Evolutionary conservation across 208 protist species (phyloP), one percentile per base, ranked within the genome.

Genomic region (Naegleria lovaniensis): DNA sequence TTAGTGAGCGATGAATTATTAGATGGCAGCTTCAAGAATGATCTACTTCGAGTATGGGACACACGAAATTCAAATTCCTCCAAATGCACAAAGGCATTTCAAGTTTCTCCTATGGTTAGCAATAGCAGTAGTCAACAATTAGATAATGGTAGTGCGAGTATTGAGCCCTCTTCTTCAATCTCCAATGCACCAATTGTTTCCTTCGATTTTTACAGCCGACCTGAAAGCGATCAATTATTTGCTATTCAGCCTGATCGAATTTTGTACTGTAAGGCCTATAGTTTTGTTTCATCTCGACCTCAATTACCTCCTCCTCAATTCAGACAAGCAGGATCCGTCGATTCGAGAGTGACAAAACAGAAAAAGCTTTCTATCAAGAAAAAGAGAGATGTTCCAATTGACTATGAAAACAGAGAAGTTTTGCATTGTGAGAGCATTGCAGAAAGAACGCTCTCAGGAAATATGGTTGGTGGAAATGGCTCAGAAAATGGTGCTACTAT

Each of bases 161-260:
- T n/a, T 16, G 13, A n/a, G 25, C 15, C 58, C 25, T 75, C 58
- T 75, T 75, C 58, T 75, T 75, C 43, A 1, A 33, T 79, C 9
- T 79, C 67, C 6, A 79, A 2, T 9, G 67, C 67, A 36, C 40
- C 40, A 22, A 85, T 85, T 43, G 25, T 48, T 43, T 85, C 83
- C 5, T 85, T 85, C n/a, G 83, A 85, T 85, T 25, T 85, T 43
- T 22, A 85, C 48, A 38, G 36, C 48, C 7, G 83, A 25, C 40
- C 83, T 29, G 83, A 85, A 48, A 19, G 40, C 1, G 83, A 85
- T 85, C 83, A 48, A 39, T 48, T 85, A 48, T 85, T 85, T 48
- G 83, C 39, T 48, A 29, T 85, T 13, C 33, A 39, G n/a, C 40
- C 83, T 43, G 39, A 48, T 48, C 15, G 83, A 48, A 85, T 40